Evolutionary conservation across 2,329 filamentous ascomycete species (phyloP).

Genomic region (Talaromyces sp.): DNA sequence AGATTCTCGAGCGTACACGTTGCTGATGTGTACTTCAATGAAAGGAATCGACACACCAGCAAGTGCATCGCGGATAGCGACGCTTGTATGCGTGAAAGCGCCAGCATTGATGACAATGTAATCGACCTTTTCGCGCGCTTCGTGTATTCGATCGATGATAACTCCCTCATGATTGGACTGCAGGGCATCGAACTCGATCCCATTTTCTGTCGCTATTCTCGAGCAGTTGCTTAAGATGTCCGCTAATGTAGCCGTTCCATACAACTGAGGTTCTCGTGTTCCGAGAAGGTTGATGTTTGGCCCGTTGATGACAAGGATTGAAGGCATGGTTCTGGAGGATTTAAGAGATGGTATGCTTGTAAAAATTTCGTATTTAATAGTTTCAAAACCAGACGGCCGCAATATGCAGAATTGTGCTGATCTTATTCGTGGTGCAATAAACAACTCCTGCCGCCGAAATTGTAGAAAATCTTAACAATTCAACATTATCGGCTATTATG

Average conservation of each 20-base stretch:
- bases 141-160: constrained; percentile 70
- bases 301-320: constrained; percentile 69
- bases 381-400: too few relatives aligned
- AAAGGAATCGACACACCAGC: constrained; percentile 64
- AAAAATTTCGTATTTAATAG: neutral
- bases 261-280: constrained; percentile 68
- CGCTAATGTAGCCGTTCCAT: constrained; percentile 65
- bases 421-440: neutral
- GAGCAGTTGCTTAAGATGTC: constrained; percentile 51
- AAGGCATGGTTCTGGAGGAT: neutral
- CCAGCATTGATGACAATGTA: constrained; percentile 70
- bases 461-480: neutral
- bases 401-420: neutral
- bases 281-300: constrained; percentile 79
- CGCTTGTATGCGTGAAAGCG: constrained; percentile 67
- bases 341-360: neutral
- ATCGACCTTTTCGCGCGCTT: constrained; percentile 57
- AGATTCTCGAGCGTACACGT: constrained; percentile 65
- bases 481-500: neutral
- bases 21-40: constrained; percentile 68
- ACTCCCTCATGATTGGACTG: constrained; percentile 77
- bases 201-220: constrained; percentile 46
- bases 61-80: constrained; percentile 66
- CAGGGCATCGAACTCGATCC: constrained; percentile 52
- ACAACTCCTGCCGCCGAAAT: neutral